These are phyloP conservation scores for Leccinum obscurum DNA, from an alignment of 768 basidiomycete species.

Conservation along the genomic window DNA sequence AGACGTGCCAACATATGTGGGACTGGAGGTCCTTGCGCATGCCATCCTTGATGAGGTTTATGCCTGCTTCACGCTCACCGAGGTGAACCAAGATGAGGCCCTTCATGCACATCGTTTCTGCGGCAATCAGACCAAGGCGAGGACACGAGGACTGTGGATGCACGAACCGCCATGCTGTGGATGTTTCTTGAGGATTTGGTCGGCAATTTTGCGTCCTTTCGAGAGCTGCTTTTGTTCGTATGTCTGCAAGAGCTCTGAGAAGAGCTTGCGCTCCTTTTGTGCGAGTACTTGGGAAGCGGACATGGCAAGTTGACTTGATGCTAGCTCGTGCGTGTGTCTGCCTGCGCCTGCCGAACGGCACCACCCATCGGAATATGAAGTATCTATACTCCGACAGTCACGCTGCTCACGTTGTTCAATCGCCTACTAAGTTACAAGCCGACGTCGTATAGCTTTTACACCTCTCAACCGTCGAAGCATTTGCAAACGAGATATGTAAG, in stretches of 20 bases:
- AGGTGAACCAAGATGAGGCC: constrained; percentile 83
- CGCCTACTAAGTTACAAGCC: constrained; percentile 64
- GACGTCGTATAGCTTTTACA: constrained; percentile 75
- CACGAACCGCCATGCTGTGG: constrained; percentile 93
- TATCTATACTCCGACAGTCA: not conserved
- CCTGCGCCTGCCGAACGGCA: not conserved
- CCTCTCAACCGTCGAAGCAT: constrained; percentile 59
- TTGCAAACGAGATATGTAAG: constrained; percentile 51
- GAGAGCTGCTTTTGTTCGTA: constrained; percentile 91
- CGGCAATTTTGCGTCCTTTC: constrained; percentile 87
- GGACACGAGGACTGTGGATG: not conserved
- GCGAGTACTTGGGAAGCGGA: constrained; percentile 45
- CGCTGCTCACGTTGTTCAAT: constrained; percentile 37
- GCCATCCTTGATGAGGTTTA: constrained; percentile 83
- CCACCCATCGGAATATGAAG: not conserved
- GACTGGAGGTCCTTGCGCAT: constrained; percentile 78
- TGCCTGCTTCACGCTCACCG: constrained; percentile 78
- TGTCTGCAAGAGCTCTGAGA: constrained; percentile 80
- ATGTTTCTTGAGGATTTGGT: constrained; percentile 92
- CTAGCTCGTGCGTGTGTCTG: not conserved
- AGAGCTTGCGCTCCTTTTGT: constrained; percentile 80
- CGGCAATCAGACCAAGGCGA: not conserved
- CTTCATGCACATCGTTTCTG: constrained; percentile 97
- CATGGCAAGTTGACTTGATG: constrained; percentile 12
- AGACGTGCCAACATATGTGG: constrained; percentile 98